phyloP scores from a whole-genome alignment of 2,329 filamentous ascomycete genomes.

The Lecanicillium sp. region DNA sequence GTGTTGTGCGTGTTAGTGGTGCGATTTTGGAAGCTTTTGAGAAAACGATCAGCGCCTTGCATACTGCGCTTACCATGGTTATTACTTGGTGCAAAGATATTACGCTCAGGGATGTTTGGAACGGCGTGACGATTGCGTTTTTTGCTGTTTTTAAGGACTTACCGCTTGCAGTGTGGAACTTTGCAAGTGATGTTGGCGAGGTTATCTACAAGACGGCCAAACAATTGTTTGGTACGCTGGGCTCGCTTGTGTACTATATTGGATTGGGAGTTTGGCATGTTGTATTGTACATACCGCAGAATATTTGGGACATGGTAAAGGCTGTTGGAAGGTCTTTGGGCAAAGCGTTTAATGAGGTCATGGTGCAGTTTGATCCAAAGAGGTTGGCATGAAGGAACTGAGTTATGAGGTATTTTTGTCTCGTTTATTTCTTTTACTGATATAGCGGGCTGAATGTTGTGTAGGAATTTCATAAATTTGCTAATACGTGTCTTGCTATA shows the following conservation, averaged over 20 bases:
- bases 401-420: too few relatives aligned
- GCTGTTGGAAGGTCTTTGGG: constrained; percentile 21
- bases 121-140: constrained; percentile 23
- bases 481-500: too few relatives aligned
- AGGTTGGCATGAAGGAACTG: constrained; percentile 10
- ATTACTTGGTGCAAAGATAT: constrained; percentile 24
- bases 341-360: constrained; percentile 25
- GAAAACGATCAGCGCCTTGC: constrained; percentile 23
- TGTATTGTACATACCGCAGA: constrained; percentile 23
- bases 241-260: constrained; percentile 18
- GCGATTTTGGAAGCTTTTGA: constrained; percentile 17
- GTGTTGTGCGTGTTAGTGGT: constrained; percentile 16
- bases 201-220: constrained; percentile 19
- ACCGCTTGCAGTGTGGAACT: constrained; percentile 18
- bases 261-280: constrained; percentile 18
- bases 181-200: constrained; percentile 15
- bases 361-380: constrained; percentile 30
- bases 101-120: constrained; percentile 30
- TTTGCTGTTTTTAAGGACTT: constrained; percentile 23
- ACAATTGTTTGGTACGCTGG: constrained; percentile 21
- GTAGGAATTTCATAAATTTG: too few relatives aligned
- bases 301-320: constrained; percentile 22
- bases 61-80: constrained; percentile 25
- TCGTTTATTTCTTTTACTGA: too few relatives aligned
- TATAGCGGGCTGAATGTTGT: too few relatives aligned